Evolutionary conservation across 768 basidiomycete species (phyloP), one percentile per base, ranked within the genome.

Genomic region (Lyophyllum decastes): DNA sequence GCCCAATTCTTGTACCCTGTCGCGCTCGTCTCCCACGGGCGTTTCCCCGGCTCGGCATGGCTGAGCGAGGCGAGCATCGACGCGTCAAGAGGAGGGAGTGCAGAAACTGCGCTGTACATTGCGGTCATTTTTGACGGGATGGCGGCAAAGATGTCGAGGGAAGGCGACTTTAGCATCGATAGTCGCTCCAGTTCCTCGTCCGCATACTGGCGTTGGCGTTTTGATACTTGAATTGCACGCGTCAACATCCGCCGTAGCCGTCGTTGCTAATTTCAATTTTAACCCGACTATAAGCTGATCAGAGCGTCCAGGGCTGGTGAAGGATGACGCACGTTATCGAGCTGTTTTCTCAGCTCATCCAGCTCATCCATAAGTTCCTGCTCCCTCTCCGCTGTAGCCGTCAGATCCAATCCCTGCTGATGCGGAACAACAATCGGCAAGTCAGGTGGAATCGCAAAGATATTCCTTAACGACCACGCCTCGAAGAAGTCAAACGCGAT

Each of bases 401-500:
- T 81, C 52, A 95, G 77, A 71, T 94, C 82, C 27, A 94, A 73
- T 0, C 84, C 82, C 51, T 80, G 79, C 55, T 95, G 94, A 66
- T 92, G 91, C 2, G 89, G 89, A 4, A 87, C 79, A 14, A 93
- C 85, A 30, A 93, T 74, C 0, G 87, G 87, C 33, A 92, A 65
- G 58, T 87, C 85, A 2, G 82, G 77, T 0, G 87, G 84, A 16
- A 94, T 80, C 51, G 86, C 83, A 65, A 96, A 96, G 55, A 94
- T 89, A 72, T 96, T 97, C 41, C 93, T 78, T 66, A 94, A 70
- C 11, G 86, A 87, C 94, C 94, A 96, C 0, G 87, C 88, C 72
- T 94, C 94, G 64, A 97, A 92, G 67, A 89, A 90, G 70, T 97
- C 94, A 58, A 95, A 92, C 0, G 94, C 94, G 45, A 92, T 82